Evolutionary conservation across 2,329 filamentous ascomycete genomes (phyloP).

Genomic region (Alternaria postmessia): DNA sequence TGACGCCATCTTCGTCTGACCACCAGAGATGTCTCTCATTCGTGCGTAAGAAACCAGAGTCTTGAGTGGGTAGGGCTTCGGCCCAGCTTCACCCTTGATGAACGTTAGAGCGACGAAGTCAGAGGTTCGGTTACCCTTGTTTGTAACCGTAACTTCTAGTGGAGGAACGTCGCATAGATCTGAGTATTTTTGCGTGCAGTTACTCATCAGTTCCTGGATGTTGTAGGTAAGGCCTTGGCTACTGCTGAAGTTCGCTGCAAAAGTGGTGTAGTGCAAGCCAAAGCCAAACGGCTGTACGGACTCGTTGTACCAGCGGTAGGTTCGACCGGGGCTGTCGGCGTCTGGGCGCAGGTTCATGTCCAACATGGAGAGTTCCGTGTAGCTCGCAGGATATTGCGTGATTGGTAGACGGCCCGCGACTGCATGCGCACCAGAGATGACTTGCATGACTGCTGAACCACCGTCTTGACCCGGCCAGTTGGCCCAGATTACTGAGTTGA

Average conservation of each 20-base stretch:
- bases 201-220: not conserved
- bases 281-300: constrained; percentile 63
- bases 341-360: constrained; percentile 64
- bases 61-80: constrained; percentile 62
- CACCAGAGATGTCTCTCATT: constrained; percentile 51
- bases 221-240: not conserved
- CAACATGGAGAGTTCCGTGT: constrained; percentile 61
- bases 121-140: constrained; percentile 57
- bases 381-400: constrained; percentile 64
- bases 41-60: constrained; percentile 61
- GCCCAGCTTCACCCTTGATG: constrained; percentile 58
- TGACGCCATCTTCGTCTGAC: constrained; percentile 38
- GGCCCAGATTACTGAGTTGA: constrained; percentile 64
- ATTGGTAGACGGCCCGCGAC: constrained; percentile 64
- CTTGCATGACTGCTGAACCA: constrained; percentile 63
- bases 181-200: not conserved
- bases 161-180: not conserved
- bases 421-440: constrained; percentile 60
- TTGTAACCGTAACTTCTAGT: constrained; percentile 31
- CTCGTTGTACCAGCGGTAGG: constrained; percentile 67
- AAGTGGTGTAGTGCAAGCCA: constrained; percentile 67
- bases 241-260: constrained; percentile 37
- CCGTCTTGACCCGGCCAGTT: constrained; percentile 69
- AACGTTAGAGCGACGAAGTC: constrained; percentile 65
- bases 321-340: constrained; percentile 60